Conservation (phyloP, 768 basidiomycete genomes). For the Trametes maxima region DNA sequence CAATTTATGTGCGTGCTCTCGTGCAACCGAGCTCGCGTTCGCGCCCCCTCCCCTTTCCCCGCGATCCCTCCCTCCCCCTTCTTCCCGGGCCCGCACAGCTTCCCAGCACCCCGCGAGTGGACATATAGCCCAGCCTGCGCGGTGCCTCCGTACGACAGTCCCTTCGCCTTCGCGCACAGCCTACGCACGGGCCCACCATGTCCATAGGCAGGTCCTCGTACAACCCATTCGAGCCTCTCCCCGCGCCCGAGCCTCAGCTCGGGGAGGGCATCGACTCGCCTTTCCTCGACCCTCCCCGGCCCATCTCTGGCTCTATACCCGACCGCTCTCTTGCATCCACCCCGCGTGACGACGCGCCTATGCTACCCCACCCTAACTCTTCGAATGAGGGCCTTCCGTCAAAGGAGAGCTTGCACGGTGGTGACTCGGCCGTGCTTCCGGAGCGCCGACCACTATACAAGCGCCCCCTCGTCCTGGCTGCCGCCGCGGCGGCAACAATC, state of each 20-base stretch:
- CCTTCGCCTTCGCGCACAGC: not conserved
- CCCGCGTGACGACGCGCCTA: conserved; percentile 17
- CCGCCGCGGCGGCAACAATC: conserved; percentile 13
- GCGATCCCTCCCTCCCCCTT: conserved; percentile 38
- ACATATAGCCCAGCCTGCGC: not conserved
- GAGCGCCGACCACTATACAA: conserved; percentile 23
- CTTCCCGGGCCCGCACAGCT: conserved; percentile 13
- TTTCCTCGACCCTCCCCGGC: conserved; percentile 9
- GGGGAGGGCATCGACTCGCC: not conserved
- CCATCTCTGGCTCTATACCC: conserved; percentile 12
- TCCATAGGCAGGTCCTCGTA: conserved; percentile 3
- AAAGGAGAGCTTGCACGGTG: conserved; percentile 9
- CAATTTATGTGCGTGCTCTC: conserved; percentile 55
- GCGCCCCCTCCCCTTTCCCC: conserved; percentile 30
- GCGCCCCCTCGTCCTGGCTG: conserved; percentile 28
- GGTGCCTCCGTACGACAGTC: not conserved
- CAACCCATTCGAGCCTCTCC: conserved; percentile 14
- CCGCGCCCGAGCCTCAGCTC: not conserved
- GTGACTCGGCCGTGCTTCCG: not conserved
- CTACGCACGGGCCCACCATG: conserved; percentile 2
- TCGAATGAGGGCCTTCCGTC: not conserved
- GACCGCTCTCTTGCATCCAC: conserved; percentile 18
- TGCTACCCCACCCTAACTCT: conserved; percentile 5
- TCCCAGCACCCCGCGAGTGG: not conserved
- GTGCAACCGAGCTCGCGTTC: conserved; percentile 33